phyloP scores from a whole-genome alignment of 2,329 filamentous ascomycete genomes.

The Alternaria sp. region DNA sequence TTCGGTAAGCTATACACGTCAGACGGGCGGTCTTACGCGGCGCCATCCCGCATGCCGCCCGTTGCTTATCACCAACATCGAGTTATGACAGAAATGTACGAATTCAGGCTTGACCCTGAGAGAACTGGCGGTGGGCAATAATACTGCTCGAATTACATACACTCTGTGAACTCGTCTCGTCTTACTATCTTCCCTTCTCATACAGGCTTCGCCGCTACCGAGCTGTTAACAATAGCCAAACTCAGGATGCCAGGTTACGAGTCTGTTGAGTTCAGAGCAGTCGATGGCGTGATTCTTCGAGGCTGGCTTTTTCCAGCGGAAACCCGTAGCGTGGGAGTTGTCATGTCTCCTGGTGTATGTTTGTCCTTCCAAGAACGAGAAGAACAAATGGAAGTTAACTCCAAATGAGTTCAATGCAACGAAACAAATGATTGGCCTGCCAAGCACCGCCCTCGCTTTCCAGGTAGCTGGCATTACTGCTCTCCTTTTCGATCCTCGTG shows the following conservation, averaged over 20 bases:
- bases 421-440: constrained; percentile 46
- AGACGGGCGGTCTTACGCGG: background rate
- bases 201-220: too few species aligned
- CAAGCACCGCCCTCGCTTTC: constrained; percentile 44
- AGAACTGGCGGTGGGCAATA: too few species aligned
- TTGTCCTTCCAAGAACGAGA: background rate
- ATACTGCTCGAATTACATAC: too few species aligned
- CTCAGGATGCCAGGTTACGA: background rate
- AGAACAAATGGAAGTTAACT: background rate
- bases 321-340: constrained; percentile 2
- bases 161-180: too few species aligned
- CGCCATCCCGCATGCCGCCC: background rate
- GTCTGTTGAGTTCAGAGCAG: constrained; percentile 10
- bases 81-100: too few species aligned
- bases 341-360: constrained; percentile 13
- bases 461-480: constrained; percentile 48
- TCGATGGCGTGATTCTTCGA: constrained; percentile 16
- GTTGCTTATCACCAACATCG: background rate
- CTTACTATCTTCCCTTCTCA: too few species aligned
- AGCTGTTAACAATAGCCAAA: background rate
- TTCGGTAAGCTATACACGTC: background rate
- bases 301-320: constrained; percentile 12
- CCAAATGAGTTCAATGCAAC: constrained; percentile 34
- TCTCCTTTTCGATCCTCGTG: constrained; percentile 52
- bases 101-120: too few species aligned